phyloP scores from a whole-genome alignment of 345 rosid species.

The Arabidopsis thaliana region TAIR10.1 NC_003076.8:17949001-17949500 shows the following conservation, averaged over 20 bases:
- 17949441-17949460: not conserved
- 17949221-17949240: not conserved
- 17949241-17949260: not conserved
- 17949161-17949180: not conserved
- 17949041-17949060: no score
- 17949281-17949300: constrained; percentile 9
- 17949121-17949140: no score
- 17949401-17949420: constrained; percentile 1
- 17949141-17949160: no score
- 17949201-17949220: not conserved
- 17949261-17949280: not conserved
- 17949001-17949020: no score
- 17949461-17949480: constrained; percentile 13
- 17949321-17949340: not conserved
- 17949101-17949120: no score
- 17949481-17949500: not conserved
- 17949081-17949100: no score
- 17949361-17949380: not conserved
- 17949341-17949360: not conserved
- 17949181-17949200: not conserved
- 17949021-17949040: no score
- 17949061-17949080: no score
- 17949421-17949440: constrained; percentile 19
- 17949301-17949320: not conserved
- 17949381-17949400: constrained; percentile 13